phyloP scores from a whole-genome alignment of 352 stramenopile genomes.

The Sclerospora graminicola region DNA sequence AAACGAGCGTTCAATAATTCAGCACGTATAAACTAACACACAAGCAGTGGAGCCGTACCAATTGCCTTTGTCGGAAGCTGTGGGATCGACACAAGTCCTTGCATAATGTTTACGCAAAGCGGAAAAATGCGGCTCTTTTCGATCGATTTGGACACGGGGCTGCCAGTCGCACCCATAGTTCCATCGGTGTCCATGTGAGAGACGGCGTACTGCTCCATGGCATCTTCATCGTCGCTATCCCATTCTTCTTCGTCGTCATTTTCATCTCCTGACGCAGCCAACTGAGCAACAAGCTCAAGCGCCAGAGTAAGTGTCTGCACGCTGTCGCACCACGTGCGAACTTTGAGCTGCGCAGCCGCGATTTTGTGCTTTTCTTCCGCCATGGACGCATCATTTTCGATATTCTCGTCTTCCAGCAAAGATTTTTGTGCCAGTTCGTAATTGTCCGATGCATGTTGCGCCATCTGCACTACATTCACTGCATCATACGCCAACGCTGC shows the following conservation, averaged over 20 bases:
- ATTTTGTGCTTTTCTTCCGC: slow-evolving; percentile 51
- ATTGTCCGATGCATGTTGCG: slow-evolving; percentile 53
- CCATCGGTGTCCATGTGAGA: slow-evolving; percentile 50
- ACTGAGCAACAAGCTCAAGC: slow-evolving; percentile 64
- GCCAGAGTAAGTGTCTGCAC: slow-evolving; percentile 69
- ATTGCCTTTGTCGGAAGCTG: slow-evolving; percentile 37
- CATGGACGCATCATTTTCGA: slow-evolving; percentile 53
- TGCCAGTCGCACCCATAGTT: slow-evolving; percentile 5
- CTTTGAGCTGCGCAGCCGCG: slow-evolving; percentile 50
- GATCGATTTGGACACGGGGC: slow-evolving; percentile 24
- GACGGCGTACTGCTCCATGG: slow-evolving; percentile 69
- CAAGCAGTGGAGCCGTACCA: slow-evolving; percentile 15
- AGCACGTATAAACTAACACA: not conserved
- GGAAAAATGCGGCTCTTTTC: slow-evolving; percentile 37
- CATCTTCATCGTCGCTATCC: slow-evolving; percentile 82
- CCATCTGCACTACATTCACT: slow-evolving; percentile 60
- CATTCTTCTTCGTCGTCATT: slow-evolving; percentile 76
- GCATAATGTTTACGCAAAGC: slow-evolving; percentile 55
- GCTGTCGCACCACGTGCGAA: slow-evolving; percentile 69
- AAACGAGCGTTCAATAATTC: slow-evolving; percentile 5
- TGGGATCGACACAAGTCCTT: slow-evolving; percentile 67
- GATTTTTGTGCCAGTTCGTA: slow-evolving; percentile 48
- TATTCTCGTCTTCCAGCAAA: slow-evolving; percentile 51
- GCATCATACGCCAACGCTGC: slow-evolving; percentile 70
- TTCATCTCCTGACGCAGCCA: slow-evolving; percentile 43